Conservation (phyloP, 768 basidiomycete genomes). For the Cubamyces lactineus region DNA sequence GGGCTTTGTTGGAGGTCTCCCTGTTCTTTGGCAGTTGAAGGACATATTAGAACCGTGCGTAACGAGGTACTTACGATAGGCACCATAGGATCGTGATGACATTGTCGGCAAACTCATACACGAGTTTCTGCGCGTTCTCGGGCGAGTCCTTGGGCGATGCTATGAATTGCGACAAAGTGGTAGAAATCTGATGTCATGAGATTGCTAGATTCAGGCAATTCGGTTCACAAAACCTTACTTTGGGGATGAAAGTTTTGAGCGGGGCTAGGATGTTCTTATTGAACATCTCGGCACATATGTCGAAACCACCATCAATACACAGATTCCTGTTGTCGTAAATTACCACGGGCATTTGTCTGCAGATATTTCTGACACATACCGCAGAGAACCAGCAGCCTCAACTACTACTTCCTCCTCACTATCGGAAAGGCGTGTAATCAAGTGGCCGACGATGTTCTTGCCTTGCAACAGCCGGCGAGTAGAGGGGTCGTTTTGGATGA, state of each 20-base stretch:
- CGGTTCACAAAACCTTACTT: slow-evolving; percentile 47
- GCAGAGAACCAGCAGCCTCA: slow-evolving; percentile 85
- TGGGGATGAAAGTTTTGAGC: slow-evolving; percentile 74
- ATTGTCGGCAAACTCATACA: slow-evolving; percentile 90
- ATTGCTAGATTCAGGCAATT: not conserved
- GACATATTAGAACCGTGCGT: not conserved
- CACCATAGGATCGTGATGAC: slow-evolving; percentile 94
- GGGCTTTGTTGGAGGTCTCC: slow-evolving; percentile 92
- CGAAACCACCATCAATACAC: slow-evolving; percentile 93
- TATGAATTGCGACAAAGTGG: slow-evolving; percentile 68
- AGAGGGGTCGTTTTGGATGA: slow-evolving; percentile 94
- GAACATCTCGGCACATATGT: slow-evolving; percentile 96
- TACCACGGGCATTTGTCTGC: not conserved
- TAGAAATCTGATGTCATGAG: slow-evolving; percentile 61
- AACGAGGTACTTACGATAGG: slow-evolving; percentile 71
- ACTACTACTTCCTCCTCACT: slow-evolving; percentile 88
- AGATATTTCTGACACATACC: slow-evolving; percentile 47
- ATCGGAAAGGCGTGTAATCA: slow-evolving; percentile 89
- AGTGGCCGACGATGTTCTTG: slow-evolving; percentile 83
- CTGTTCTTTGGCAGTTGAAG: slow-evolving; percentile 43
- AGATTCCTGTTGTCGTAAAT: slow-evolving; percentile 63
- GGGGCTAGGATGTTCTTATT: slow-evolving; percentile 91
- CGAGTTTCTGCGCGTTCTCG: slow-evolving; percentile 71
- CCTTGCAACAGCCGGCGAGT: slow-evolving; percentile 88
- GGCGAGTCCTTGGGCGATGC: slow-evolving; percentile 61